Percentiles rank a stretch among this genome's conserved stretches.
Evolutionary conservation across 139 green algal genomes (phyloP).

Genomic region (Gonium pectorale): DNA sequence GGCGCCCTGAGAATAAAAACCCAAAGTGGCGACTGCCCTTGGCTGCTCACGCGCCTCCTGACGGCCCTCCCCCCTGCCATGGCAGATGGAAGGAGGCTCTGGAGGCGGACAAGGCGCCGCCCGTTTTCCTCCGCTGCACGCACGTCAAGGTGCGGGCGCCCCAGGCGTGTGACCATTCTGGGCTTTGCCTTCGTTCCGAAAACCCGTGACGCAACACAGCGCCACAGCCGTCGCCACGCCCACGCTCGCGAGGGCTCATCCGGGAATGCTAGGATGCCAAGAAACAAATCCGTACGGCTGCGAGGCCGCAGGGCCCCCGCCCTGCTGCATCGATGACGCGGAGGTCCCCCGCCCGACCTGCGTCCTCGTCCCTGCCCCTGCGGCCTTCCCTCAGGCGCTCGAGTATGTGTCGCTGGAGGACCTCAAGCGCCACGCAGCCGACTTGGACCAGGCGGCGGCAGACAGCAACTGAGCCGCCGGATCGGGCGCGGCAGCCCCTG

Average conservation of each 20-base stretch:
- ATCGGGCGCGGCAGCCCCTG: no score
- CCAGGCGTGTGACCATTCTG: background rate
- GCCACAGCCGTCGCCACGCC: background rate
- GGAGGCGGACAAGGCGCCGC: conserved; percentile 47
- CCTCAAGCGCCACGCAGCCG: conserved; percentile 45
- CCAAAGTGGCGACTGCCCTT: no score
- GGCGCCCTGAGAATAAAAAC: no score
- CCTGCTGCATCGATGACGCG: no score
- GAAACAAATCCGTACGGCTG: no score
- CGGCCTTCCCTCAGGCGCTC: conserved; percentile 43
- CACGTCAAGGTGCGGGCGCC: conserved; percentile 40
- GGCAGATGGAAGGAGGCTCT: conserved; percentile 54
- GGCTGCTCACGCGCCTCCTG: no score
- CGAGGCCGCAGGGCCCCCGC: no score
- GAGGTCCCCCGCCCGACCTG: no score
- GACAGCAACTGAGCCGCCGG: no score
- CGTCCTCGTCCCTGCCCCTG: no score
- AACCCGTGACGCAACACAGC: background rate
- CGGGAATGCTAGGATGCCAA: background rate
- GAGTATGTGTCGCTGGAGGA: conserved; percentile 57
- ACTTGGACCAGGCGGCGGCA: no score
- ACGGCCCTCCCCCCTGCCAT: background rate
- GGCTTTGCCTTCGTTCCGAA: background rate
- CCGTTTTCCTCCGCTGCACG: conserved; percentile 49
- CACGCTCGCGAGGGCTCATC: background rate